Evolutionary conservation across 2,329 filamentous ascomycete species (phyloP).

Genomic region (Chaetomium sp.): DNA sequence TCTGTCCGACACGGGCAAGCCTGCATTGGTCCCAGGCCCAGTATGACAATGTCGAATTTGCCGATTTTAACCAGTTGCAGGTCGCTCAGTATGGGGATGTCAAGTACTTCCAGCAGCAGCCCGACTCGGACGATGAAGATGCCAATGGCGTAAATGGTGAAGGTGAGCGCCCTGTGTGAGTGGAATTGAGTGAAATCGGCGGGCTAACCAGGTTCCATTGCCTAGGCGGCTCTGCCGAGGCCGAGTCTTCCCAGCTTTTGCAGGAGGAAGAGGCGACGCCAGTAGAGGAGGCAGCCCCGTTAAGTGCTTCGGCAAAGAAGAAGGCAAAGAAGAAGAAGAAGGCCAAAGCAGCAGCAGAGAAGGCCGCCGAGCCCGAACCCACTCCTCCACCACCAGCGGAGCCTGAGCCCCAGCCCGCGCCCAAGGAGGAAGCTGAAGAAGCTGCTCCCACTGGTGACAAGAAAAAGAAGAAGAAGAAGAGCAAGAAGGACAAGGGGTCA

Average conservation of each 20-base stretch:
- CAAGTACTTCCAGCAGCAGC: constrained; percentile 34
- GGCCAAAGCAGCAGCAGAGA: constrained; percentile 15
- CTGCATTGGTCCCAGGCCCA: constrained; percentile 35
- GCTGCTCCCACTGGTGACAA: constrained; percentile 11
- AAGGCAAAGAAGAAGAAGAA: constrained; percentile 20
- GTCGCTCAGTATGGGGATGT: constrained; percentile 37
- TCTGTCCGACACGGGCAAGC: constrained; percentile 35
- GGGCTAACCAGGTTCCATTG: too few species aligned
- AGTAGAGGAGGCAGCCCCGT: constrained; percentile 6
- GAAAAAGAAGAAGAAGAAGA: constrained; percentile 20
- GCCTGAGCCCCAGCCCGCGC: constrained; percentile 13
- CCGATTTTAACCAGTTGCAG: constrained; percentile 37
- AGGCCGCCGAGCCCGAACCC: constrained; percentile 7
- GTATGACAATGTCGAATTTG: constrained; percentile 34
- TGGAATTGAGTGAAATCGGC: too few species aligned
- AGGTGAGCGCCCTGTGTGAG: constrained; percentile 9
- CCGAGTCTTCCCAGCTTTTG: too few species aligned
- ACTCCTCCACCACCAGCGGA: constrained; percentile 4
- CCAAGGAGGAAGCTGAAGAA: constrained; percentile 18
- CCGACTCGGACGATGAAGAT: constrained; percentile 37
- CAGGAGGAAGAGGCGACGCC: constrained; percentile 14
- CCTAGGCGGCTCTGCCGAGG: too few species aligned
- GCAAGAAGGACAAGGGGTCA: constrained; percentile 15
- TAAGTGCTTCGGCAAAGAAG: constrained; percentile 19
- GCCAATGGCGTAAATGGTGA: constrained; percentile 20